Conservation (phyloP, 768 basidiomycete species). For the Psilocybe cyanescens region DNA sequence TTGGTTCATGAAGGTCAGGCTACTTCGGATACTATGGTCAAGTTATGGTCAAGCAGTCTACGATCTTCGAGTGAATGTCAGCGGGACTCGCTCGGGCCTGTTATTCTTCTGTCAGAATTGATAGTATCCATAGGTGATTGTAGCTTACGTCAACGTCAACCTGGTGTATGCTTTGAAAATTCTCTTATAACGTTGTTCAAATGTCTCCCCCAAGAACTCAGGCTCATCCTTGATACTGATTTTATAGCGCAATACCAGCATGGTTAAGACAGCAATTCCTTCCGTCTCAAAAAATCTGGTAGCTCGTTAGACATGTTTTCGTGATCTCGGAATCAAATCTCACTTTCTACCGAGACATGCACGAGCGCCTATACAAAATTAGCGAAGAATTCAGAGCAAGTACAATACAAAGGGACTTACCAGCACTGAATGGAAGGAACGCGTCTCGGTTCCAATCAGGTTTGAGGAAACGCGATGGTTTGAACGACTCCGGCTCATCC, state of each 20-base stretch:
- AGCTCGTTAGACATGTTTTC: background rate
- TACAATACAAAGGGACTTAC: slow-evolving; percentile 18
- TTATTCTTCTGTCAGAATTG: background rate
- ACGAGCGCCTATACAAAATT: slow-evolving; percentile 16
- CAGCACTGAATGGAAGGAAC: slow-evolving; percentile 56
- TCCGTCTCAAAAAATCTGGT: slow-evolving; percentile 53
- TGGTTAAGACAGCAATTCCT: slow-evolving; percentile 50
- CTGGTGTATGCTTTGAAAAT: background rate
- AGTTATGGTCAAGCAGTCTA: too few relatives aligned
- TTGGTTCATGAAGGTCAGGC: too few relatives aligned
- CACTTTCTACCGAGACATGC: slow-evolving; percentile 28
- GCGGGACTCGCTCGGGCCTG: background rate
- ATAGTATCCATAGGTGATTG: background rate
- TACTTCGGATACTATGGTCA: too few relatives aligned
- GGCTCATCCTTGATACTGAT: slow-evolving; percentile 55
- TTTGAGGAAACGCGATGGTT: slow-evolving; percentile 49
- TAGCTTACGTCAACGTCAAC: background rate
- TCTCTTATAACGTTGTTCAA: slow-evolving; percentile 46
- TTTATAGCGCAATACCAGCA: slow-evolving; percentile 48
- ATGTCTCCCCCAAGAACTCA: slow-evolving; percentile 47
- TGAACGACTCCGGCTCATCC: slow-evolving; percentile 52
- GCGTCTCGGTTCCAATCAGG: slow-evolving; percentile 55
- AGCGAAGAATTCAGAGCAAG: background rate
- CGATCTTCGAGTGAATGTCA: background rate
- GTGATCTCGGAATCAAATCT: background rate